phyloP scores from a whole-genome alignment of 371 early-diverging fungal genomes.

The Saksenaea vasiformis region DNA sequence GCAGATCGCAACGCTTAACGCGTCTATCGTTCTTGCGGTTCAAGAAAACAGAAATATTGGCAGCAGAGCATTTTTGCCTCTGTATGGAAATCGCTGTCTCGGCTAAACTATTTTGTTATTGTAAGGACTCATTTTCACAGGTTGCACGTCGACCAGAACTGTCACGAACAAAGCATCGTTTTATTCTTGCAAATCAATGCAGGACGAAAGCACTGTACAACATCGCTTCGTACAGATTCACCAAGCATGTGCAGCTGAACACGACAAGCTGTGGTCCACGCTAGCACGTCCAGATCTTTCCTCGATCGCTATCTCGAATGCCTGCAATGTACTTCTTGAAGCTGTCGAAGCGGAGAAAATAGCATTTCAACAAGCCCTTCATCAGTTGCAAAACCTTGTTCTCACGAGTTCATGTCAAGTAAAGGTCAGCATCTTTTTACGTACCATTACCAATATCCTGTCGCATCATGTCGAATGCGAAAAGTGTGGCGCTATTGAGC shows the following conservation, averaged over 20 bases:
- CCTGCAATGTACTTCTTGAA: slow-evolving; percentile 32
- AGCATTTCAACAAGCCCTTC: slow-evolving; percentile 14
- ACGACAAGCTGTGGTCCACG: slow-evolving; percentile 22
- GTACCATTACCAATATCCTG: slow-evolving; percentile 24
- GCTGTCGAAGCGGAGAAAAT: slow-evolving; percentile 10
- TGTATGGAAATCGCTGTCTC: no score
- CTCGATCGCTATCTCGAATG: slow-evolving; percentile 37
- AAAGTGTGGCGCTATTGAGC: background rate
- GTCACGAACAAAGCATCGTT: no score
- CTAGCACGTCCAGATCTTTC: slow-evolving; percentile 20
- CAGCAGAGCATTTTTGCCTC: no score
- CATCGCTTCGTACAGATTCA: slow-evolving; percentile 47
- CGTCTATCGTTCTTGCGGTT: no score
- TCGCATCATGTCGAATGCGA: slow-evolving; percentile 5
- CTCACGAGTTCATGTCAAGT: slow-evolving; percentile 16
- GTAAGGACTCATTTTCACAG: no score
- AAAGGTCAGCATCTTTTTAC: slow-evolving; percentile 26
- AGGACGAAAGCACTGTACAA: slow-evolving; percentile 8
- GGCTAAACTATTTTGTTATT: no score
- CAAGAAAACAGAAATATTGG: no score
- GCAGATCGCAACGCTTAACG: no score
- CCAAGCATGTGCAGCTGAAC: slow-evolving; percentile 15
- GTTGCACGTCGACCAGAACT: no score
- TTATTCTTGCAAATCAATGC: no score
- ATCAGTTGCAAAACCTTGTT: slow-evolving; percentile 31